phyloP scores from a whole-genome alignment of 2,329 filamentous ascomycete species.

The Venturia oleaginea region DNA sequence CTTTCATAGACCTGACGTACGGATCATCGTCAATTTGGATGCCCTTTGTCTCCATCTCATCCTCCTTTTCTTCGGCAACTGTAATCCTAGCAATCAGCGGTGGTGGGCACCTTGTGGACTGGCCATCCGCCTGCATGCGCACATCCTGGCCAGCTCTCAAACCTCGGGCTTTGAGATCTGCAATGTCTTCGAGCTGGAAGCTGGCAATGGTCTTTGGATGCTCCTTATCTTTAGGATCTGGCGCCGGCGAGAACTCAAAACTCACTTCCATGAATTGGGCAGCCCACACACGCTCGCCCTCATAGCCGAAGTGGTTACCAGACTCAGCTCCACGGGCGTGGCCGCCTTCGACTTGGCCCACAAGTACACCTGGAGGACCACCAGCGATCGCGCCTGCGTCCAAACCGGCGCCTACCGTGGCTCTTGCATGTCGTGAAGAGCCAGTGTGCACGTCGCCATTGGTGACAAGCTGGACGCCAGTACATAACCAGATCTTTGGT shows the following conservation, averaged over 20 bases:
- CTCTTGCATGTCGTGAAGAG: neutral
- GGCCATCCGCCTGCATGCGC: neutral
- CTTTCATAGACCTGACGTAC: constrained; percentile 14
- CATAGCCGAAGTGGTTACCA: constrained; percentile 14
- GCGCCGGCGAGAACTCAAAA: constrained; percentile 10
- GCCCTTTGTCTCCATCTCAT: neutral
- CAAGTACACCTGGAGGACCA: constrained; percentile 13
- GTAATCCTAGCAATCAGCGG: constrained; percentile 12
- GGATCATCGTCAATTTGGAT: constrained; percentile 14
- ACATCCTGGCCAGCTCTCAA: constrained; percentile 11
- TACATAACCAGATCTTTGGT: constrained; percentile 16
- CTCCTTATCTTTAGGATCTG: constrained; percentile 6
- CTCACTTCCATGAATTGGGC: constrained; percentile 16
- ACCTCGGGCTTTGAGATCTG: constrained; percentile 14
- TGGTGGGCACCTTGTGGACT: neutral
- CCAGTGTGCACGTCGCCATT: constrained; percentile 14
- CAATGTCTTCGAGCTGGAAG: constrained; percentile 13
- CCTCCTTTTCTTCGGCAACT: neutral
- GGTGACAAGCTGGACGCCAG: constrained; percentile 15
- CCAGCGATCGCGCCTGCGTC: constrained; percentile 12
- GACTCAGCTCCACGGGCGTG: constrained; percentile 11
- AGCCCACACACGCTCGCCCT: constrained; percentile 16
- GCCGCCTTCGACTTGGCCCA: constrained; percentile 9
- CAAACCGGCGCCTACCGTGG: constrained; percentile 1
- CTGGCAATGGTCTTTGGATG: constrained; percentile 14